Evolutionary conservation across 2,329 filamentous ascomycete species (phyloP).

Genomic region (Pestalotiopsis sp.): DNA sequence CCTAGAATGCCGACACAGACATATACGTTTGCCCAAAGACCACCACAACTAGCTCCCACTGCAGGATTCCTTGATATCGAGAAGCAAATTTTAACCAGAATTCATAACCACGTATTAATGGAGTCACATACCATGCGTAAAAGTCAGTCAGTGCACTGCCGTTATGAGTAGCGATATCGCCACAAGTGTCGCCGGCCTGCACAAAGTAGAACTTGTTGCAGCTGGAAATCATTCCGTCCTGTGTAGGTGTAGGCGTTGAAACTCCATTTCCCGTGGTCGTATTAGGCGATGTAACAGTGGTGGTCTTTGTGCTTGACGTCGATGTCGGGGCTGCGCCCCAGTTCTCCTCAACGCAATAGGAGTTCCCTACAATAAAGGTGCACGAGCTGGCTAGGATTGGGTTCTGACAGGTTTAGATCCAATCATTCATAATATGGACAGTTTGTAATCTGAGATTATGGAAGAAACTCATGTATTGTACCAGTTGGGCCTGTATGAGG

Average conservation of each 20-base stretch:
- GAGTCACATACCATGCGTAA: not conserved
- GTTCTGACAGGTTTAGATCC: not conserved
- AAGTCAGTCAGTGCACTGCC: not conserved
- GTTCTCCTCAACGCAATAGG: conserved; percentile 13
- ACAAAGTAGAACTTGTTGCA: not conserved
- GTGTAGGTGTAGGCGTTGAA: not conserved
- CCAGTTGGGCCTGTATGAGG: not conserved
- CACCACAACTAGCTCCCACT: not conserved
- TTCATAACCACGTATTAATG: no score
- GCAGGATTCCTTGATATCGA: not conserved
- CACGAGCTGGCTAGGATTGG: conserved; percentile 2
- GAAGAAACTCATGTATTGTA: conserved; percentile 2
- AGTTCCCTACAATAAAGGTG: conserved; percentile 4
- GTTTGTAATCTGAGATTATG: not conserved
- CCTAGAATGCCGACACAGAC: not conserved
- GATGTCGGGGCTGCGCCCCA: not conserved
- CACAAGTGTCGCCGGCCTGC: not conserved
- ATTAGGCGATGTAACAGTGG: not conserved
- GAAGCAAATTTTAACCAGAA: no score
- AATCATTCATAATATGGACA: not conserved
- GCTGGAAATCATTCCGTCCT: not conserved
- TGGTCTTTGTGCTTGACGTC: not conserved
- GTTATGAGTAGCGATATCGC: not conserved
- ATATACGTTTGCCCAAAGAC: not conserved
- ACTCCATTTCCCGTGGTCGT: not conserved